Base-by-base conservation (phyloP, 257 asterid genomes). In the Fraxinus cuspidata region DNA sequence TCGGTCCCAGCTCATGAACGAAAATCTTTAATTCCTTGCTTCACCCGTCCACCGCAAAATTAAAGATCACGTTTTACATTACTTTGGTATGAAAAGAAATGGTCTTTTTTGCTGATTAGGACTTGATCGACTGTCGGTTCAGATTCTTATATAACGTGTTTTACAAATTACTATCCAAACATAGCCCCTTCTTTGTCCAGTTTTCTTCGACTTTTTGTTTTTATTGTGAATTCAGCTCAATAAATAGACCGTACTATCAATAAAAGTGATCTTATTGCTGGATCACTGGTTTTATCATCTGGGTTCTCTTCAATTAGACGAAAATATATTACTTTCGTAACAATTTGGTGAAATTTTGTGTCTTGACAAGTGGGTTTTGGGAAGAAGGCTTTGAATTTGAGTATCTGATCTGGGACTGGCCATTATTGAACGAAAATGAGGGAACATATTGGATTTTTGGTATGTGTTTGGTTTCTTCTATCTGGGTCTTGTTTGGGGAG, bases 401-500 rank as follows among this genome's bases (percentile, higher is more conserved):
- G 5, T 51, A 3, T 51, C 60, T 16, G 60, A 51, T 51, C 60
- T 51, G 23, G 60, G 23, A 12, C 21, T 2, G 60, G 60, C 60
- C 60, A 18, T 51, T 51, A 44, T 60, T 77, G 80, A 71, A 72
- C 72, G 75, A 84, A 73, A 83, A 93, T 90, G 97, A 88, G 81
- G 89, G 83, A 21, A 73, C 85, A 79, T 69, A 53, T 83, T 15
- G 88, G 86, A 5, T 34, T 79, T 82, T 72, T 86, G 60, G 83
- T 81, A 7, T 85, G 76, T 72, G 80, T 89, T 19, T 82, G 86
- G 84, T 84, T 90, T 72, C 27, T 86, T 74, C 85, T 93, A 5
- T 74, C 11, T 3, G 94, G 90, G 79, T 85, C 79, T 56, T 89
- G 96, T 81, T 80, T 86, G n/a, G 97, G 93, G 7, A 91, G 96